phyloP scores from a whole-genome alignment of 2,329 filamentous ascomycete species.

The Epicoccum sorghinum region DNA sequence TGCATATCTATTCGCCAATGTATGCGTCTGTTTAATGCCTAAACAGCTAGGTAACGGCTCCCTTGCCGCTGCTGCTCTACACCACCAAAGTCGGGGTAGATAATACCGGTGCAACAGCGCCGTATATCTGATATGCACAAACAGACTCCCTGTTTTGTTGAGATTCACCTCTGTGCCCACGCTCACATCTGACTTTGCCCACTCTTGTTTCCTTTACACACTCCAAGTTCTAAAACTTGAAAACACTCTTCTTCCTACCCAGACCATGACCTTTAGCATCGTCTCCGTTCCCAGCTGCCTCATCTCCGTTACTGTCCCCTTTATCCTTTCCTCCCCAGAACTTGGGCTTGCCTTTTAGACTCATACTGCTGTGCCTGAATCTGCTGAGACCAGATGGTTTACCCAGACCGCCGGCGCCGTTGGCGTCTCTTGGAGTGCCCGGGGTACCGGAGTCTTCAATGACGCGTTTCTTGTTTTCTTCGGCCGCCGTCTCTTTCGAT shows the following conservation, averaged over 20 bases:
- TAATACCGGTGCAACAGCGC: too few relatives aligned
- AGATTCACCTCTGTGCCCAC: neutral
- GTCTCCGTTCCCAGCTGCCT: slow-evolving; percentile 22
- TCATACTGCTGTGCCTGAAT: slow-evolving; percentile 75
- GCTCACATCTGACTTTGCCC: neutral
- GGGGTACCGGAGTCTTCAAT: slow-evolving; percentile 12
- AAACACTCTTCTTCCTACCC: slow-evolving; percentile 74
- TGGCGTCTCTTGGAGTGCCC: slow-evolving; percentile 30
- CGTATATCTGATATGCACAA: too few relatives aligned
- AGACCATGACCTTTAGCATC: slow-evolving; percentile 66
- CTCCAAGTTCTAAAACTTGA: slow-evolving; percentile 28
- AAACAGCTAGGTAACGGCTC: too few relatives aligned
- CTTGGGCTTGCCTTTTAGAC: slow-evolving; percentile 77
- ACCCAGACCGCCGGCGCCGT: slow-evolving; percentile 47
- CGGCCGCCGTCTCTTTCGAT: slow-evolving; percentile 67
- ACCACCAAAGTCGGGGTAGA: too few relatives aligned
- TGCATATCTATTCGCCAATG: neutral
- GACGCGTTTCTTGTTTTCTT: slow-evolving; percentile 45
- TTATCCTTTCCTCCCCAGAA: slow-evolving; percentile 61
- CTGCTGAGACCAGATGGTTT: slow-evolving; percentile 61
- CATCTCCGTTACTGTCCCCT: slow-evolving; percentile 32
- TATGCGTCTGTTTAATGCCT: too few relatives aligned
- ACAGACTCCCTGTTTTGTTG: too few relatives aligned
- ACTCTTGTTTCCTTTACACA: neutral
- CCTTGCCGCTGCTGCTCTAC: too few relatives aligned